A percentile compares a stretch with the other conserved stretches of the same genome.
Conservation (phyloP, 1,139 yeast species). For the Hyphopichia wangnamkhiaoensis region DNA sequence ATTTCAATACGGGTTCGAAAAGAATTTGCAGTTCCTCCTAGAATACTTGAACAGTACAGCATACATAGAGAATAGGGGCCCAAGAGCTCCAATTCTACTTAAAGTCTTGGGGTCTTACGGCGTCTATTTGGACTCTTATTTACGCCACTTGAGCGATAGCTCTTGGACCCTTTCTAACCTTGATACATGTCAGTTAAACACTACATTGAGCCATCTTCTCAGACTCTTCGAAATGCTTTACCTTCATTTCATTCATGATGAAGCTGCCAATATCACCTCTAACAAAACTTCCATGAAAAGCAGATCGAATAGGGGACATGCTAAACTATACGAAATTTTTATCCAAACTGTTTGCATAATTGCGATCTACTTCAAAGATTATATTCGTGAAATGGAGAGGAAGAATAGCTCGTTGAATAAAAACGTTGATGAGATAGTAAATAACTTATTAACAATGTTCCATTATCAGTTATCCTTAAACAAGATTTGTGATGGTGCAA, state of each 20-base stretch:
- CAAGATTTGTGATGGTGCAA: conserved; percentile 65
- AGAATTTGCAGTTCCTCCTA: conserved; percentile 38
- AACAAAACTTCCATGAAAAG: conserved; percentile 29
- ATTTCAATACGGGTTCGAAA: conserved; percentile 57
- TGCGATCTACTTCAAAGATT: conserved; percentile 30
- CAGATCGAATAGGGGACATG: conserved; percentile 32
- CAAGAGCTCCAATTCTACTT: conserved; percentile 23
- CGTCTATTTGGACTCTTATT: conserved; percentile 24
- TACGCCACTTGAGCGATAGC: conserved; percentile 18
- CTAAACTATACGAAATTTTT: conserved; percentile 54
- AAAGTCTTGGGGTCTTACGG: conserved; percentile 36
- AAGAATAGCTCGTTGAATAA: background rate
- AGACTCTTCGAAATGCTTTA: conserved; percentile 43
- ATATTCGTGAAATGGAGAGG: conserved; percentile 3
- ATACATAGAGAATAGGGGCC: conserved; percentile 11
- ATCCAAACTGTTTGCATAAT: conserved; percentile 43
- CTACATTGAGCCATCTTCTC: conserved; percentile 18
- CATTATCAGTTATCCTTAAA: conserved; percentile 77
- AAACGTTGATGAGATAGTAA: conserved; percentile 16
- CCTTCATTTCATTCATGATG: conserved; percentile 50
- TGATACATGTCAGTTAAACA: background rate
- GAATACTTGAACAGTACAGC: conserved; percentile 14
- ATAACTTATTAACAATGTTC: conserved; percentile 53
- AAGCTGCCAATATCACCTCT: conserved; percentile 44
- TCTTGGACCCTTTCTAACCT: conserved; percentile 23